Conservation (phyloP, 176 grass and related monocot species). For the Oropetium thomaeum region DNA sequence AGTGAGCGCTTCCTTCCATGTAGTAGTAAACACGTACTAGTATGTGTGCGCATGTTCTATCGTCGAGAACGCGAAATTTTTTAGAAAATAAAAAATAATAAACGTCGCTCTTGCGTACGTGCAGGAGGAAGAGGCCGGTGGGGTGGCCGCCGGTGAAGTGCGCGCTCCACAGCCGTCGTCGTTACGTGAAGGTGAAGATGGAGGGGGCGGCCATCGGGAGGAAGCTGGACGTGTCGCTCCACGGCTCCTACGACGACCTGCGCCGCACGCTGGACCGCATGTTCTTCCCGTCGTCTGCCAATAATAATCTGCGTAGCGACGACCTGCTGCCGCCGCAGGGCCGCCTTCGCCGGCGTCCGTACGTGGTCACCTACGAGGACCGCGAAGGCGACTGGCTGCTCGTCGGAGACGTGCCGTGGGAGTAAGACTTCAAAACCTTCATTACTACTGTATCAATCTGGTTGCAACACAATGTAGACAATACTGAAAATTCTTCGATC, state of each 20-base stretch:
- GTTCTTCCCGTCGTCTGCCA: too few species aligned
- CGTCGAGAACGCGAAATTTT: too few species aligned
- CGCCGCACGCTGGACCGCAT: conserved; percentile 51
- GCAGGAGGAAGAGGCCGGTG: conserved; percentile 44
- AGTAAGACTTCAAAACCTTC: conserved; percentile 32
- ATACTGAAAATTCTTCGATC: background rate
- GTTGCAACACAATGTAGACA: background rate
- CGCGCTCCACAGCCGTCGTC: conserved; percentile 3
- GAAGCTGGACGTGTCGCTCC: conserved; percentile 68
- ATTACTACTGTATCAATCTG: background rate
- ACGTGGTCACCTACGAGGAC: conserved; percentile 62
- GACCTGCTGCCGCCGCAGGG: background rate
- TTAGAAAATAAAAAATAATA: too few species aligned
- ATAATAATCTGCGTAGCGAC: too few species aligned
- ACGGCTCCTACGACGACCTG: conserved; percentile 56
- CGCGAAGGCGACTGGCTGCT: conserved; percentile 77
- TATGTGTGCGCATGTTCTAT: too few species aligned
- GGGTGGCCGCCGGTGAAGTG: conserved; percentile 86
- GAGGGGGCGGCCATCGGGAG: conserved; percentile 74
- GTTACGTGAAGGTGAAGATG: conserved; percentile 91
- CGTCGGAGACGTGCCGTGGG: conserved; percentile 76
- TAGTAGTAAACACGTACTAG: too few species aligned
- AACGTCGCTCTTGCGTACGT: background rate
- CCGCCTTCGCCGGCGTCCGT: conserved; percentile 13
- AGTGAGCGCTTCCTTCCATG: conserved; percentile 16